Percentiles rank a stretch among this genome's conserved stretches.
Conservation (phyloP, 2,329 filamentous ascomycete species). For the Pseudopithomyces chartarum region DNA sequence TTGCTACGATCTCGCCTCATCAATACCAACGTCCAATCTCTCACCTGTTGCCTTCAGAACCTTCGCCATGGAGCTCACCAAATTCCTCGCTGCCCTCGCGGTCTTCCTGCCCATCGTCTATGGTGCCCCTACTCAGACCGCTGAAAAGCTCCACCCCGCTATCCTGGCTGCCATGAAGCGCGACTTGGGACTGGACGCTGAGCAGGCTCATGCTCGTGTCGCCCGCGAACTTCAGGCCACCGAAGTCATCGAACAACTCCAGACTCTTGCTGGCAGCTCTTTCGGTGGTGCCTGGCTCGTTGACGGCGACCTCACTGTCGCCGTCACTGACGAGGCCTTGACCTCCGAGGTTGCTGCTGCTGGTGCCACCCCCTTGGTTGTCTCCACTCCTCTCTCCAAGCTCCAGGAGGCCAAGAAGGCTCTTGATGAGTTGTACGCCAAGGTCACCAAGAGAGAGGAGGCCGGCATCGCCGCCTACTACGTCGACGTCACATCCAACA, state of each 20-base stretch:
- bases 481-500: conserved; percentile 49
- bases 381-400: conserved; percentile 44
- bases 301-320: conserved; percentile 46
- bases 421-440: conserved; percentile 45
- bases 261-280: conserved; percentile 36
- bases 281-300: conserved; percentile 50
- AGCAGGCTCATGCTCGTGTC: conserved; percentile 47
- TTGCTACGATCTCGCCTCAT: conserved; percentile 27
- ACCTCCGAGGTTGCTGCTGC: conserved; percentile 43
- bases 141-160: conserved; percentile 47
- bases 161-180: conserved; percentile 52
- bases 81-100: conserved; percentile 47
- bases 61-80: conserved; percentile 46
- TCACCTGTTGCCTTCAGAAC: conserved; percentile 28
- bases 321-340: conserved; percentile 45
- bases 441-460: conserved; percentile 20
- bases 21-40: conserved; percentile 25
- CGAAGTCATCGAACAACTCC: conserved; percentile 46
- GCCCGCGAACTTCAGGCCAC: conserved; percentile 44
- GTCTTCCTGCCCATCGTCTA: conserved; percentile 48
- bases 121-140: conserved; percentile 45
- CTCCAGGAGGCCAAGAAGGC: conserved; percentile 46
- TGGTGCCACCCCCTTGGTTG: conserved; percentile 42
- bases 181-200: conserved; percentile 48
- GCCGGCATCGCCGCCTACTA: conserved; percentile 47